These are phyloP conservation scores for Ordospora pajunii DNA, from an alignment of 371 early-diverging fungal genomes.

Conservation along the genomic window DNA sequence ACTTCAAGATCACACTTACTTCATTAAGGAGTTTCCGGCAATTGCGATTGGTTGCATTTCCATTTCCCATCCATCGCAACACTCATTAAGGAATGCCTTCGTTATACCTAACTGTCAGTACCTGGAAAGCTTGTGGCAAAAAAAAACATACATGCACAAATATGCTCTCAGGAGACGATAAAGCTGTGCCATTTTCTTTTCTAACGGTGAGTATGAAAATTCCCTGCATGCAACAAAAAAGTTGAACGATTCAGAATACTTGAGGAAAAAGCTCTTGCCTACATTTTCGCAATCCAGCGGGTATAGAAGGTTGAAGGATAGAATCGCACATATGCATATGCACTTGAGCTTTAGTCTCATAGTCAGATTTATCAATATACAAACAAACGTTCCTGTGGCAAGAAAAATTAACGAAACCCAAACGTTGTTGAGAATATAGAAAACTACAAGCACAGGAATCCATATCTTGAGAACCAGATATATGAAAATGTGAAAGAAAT, in stretches of 20 bases:
- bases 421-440: background rate
- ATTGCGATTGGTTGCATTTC: no score
- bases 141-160: background rate
- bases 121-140: background rate
- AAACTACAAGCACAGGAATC: background rate
- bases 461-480: background rate
- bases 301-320: background rate
- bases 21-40: no score
- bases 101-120: background rate
- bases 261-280: slow-evolving; percentile 5
- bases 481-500: slow-evolving; percentile 1
- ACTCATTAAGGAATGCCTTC: background rate
- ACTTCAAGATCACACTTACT: no score
- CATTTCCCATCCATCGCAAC: background rate
- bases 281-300: background rate
- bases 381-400: background rate
- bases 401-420: background rate
- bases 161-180: background rate
- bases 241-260: background rate
- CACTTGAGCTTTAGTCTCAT: slow-evolving; percentile 1
- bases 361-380: background rate
- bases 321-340: background rate
- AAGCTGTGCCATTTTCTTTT: background rate
- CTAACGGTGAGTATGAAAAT: background rate
- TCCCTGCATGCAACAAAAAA: slow-evolving; percentile 3